Evolutionary conservation across 371 early-diverging fungal genomes (phyloP).

Genomic region (Rhizopus microsporus): DNA sequence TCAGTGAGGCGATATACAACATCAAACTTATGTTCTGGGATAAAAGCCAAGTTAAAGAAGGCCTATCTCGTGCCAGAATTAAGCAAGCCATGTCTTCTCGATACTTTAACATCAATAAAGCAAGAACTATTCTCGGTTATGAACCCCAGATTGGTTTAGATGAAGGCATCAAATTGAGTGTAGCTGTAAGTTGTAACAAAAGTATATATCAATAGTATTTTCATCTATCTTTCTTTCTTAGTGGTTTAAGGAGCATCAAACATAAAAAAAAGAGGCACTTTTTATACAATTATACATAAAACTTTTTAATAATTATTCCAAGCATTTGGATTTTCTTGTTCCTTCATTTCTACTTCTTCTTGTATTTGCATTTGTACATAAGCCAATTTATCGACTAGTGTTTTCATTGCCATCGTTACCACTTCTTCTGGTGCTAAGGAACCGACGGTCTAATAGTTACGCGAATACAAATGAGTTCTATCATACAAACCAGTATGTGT

Average conservation of each 20-base stretch:
- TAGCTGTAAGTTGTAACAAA: conserved; percentile 34
- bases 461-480: not conserved
- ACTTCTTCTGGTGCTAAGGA: conserved; percentile 87
- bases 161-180: conserved; percentile 65
- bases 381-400: conserved; percentile 82
- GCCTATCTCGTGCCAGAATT: conserved; percentile 66
- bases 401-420: conserved; percentile 78
- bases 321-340: conserved; percentile 37
- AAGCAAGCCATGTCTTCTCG: conserved; percentile 75
- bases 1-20: conserved; percentile 51
- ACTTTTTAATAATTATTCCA: conserved; percentile 29
- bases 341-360: conserved; percentile 56
- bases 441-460: conserved; percentile 68
- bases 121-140: conserved; percentile 77
- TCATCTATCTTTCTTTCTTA: not conserved
- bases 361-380: conserved; percentile 76
- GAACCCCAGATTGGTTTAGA: conserved; percentile 71
- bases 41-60: conserved; percentile 51
- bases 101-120: conserved; percentile 81
- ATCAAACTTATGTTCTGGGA: conserved; percentile 50
- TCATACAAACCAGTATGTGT: not conserved
- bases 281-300: not conserved
- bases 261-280: not conserved
- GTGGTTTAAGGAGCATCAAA: not conserved
- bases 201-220: not conserved